These are phyloP conservation scores for Fusarium sublunatum DNA, from an alignment of 2,329 filamentous ascomycete species.

Conservation along the genomic window DNA sequence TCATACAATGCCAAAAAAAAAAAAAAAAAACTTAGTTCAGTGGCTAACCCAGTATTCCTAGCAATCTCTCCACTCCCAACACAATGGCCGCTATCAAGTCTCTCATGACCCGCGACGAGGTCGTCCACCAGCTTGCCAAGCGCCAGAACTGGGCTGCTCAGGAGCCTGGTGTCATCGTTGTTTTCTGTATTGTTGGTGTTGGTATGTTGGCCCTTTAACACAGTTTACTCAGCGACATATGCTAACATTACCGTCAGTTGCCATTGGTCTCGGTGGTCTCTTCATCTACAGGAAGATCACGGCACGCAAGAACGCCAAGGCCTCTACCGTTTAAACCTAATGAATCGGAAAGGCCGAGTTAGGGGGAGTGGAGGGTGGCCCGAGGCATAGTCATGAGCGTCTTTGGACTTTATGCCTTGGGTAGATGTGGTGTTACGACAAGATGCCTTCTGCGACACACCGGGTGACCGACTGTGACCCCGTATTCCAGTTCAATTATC, in stretches of 20 bases:
- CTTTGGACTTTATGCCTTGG: slow-evolving; percentile 29
- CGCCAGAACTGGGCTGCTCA: slow-evolving; percentile 55
- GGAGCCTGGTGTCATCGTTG: slow-evolving; percentile 56
- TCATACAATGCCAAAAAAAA: slow-evolving; percentile 1
- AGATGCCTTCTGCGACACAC: slow-evolving; percentile 45
- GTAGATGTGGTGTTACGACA: slow-evolving; percentile 44
- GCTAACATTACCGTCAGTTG: slow-evolving; percentile 48
- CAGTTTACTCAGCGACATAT: neutral
- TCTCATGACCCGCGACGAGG: slow-evolving; percentile 53
- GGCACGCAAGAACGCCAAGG: slow-evolving; percentile 51
- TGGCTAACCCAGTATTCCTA: slow-evolving; percentile 24
- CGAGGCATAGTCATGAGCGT: slow-evolving; percentile 37
- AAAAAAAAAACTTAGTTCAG: too few species aligned
- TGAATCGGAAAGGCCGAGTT: slow-evolving; percentile 21
- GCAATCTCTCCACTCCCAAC: slow-evolving; percentile 47
- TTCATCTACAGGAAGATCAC: slow-evolving; percentile 49
- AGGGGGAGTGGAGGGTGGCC: slow-evolving; percentile 41
- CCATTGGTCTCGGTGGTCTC: slow-evolving; percentile 47
- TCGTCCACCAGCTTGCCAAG: slow-evolving; percentile 54
- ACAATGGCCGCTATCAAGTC: slow-evolving; percentile 58
- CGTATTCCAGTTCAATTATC: slow-evolving; percentile 44
- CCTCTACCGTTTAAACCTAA: slow-evolving; percentile 41
- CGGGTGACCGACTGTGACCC: slow-evolving; percentile 48
- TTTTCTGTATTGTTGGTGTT: slow-evolving; percentile 57
- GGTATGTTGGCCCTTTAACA: slow-evolving; percentile 48